Evolutionary conservation across 257 asterid genomes (phyloP).

Genomic region (Buddleja alternifolia): DNA sequence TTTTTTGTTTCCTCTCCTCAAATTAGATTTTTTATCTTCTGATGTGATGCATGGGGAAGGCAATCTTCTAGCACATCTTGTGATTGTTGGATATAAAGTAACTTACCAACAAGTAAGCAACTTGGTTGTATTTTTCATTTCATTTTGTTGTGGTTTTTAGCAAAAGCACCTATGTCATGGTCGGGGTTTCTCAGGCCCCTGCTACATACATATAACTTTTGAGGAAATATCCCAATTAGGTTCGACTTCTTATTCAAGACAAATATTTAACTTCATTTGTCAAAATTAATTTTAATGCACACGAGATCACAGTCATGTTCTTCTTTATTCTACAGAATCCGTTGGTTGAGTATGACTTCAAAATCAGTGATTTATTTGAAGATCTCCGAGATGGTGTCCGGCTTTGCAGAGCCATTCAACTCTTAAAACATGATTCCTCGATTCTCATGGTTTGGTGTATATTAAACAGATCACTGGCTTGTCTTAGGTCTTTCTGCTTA

Average conservation of each 20-base stretch:
- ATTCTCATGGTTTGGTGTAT: constrained; percentile 70
- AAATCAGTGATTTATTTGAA: constrained; percentile 66
- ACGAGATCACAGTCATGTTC: not conserved
- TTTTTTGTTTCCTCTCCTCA: constrained; percentile 23
- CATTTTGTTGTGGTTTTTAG: too few relatives aligned
- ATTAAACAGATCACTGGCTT: constrained; percentile 10
- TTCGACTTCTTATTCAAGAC: too few relatives aligned
- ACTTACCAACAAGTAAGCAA: constrained; percentile 78
- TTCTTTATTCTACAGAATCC: constrained; percentile 60
- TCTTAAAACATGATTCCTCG: constrained; percentile 75
- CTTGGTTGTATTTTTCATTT: constrained; percentile 23
- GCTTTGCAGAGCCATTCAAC: constrained; percentile 85
- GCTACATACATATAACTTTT: not conserved
- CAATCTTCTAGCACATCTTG: constrained; percentile 81
- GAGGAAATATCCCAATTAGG: not conserved
- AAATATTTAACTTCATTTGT: not conserved
- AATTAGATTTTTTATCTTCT: constrained; percentile 72
- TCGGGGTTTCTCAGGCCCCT: too few relatives aligned
- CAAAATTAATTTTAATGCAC: constrained; percentile 14
- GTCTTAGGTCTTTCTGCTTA: constrained; percentile 20
- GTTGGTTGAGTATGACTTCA: constrained; percentile 72
- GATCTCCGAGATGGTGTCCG: constrained; percentile 86
- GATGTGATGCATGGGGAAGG: constrained; percentile 99
- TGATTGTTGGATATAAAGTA: constrained; percentile 83
- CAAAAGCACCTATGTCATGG: too few relatives aligned